Evolutionary conservation across 2,329 filamentous ascomycete genomes (phyloP).

Genomic region (Paecilomyces niveus): DNA sequence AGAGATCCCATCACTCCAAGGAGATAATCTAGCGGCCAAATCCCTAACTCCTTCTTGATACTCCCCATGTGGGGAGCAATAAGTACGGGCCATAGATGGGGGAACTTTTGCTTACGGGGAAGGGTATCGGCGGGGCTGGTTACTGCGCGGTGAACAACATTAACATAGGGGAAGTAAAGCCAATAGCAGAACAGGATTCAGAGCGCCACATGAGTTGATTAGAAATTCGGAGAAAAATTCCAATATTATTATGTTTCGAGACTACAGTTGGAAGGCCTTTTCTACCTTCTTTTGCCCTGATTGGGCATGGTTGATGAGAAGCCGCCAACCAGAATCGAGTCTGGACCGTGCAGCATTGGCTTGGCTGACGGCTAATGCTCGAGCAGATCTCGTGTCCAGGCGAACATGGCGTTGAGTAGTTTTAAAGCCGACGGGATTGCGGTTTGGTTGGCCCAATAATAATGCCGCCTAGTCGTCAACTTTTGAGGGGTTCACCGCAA

Average conservation of each 20-base stretch:
- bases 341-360: neutral
- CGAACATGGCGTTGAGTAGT: neutral
- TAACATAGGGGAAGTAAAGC: too few species aligned
- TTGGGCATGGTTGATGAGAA: neutral
- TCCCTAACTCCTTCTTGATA: neutral
- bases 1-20: neutral
- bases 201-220: neutral
- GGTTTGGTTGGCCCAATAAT: neutral
- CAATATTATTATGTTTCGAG: neutral
- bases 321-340: neutral
- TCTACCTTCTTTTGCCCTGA: neutral
- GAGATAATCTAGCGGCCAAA: neutral
- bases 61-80: neutral
- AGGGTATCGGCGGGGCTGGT: neutral
- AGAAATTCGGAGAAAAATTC: neutral
- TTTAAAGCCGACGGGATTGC: neutral
- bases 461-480: neutral
- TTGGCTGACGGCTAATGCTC: neutral
- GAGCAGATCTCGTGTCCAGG: neutral
- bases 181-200: neutral
- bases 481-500: neutral
- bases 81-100: neutral
- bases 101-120: neutral
- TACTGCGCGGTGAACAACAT: neutral
- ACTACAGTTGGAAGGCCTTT: neutral